Conservation (phyloP, 192 early-diverging fungal species). For the Backusella australiensis region DNA sequence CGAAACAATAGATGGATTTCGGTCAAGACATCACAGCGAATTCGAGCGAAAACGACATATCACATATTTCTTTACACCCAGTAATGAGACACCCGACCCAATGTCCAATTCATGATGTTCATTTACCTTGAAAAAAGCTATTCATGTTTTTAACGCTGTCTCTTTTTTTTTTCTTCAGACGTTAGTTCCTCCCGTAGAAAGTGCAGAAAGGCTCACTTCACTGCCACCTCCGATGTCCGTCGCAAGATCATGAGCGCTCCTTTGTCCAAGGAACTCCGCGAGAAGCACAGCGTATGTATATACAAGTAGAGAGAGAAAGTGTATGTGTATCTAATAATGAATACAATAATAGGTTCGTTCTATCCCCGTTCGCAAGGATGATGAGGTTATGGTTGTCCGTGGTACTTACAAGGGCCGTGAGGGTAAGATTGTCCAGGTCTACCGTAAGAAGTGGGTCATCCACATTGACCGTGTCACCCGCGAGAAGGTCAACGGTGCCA, state of each 20-base stretch:
- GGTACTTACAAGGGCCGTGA: constrained; percentile 96
- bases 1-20: too few species aligned
- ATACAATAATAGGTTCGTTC: constrained; percentile 58
- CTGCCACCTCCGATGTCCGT: constrained; percentile 90
- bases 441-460: constrained; percentile 96
- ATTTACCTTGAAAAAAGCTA: too few species aligned
- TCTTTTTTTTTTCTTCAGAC: constrained; percentile 41
- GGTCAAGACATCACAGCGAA: too few species aligned
- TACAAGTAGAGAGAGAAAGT: not conserved
- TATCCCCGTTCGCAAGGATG: constrained; percentile 96
- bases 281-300: constrained; percentile 85
- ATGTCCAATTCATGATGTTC: not conserved
- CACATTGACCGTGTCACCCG: constrained; percentile 94
- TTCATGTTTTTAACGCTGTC: not conserved
- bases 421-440: constrained; percentile 94
- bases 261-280: constrained; percentile 97
- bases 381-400: constrained; percentile 95
- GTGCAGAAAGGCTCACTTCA: constrained; percentile 98
- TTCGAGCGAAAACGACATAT: too few species aligned
- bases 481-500: constrained; percentile 97
- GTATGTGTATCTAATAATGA: too few species aligned
- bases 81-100: not conserved
- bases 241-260: constrained; percentile 95
- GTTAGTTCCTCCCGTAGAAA: constrained; percentile 91
- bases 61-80: too few species aligned